Evolutionary conservation across 495 filamentous ascomycete species (phyloP), one percentile per base, ranked within the genome.

Genomic region (Talaromyces stipitatus): DNA sequence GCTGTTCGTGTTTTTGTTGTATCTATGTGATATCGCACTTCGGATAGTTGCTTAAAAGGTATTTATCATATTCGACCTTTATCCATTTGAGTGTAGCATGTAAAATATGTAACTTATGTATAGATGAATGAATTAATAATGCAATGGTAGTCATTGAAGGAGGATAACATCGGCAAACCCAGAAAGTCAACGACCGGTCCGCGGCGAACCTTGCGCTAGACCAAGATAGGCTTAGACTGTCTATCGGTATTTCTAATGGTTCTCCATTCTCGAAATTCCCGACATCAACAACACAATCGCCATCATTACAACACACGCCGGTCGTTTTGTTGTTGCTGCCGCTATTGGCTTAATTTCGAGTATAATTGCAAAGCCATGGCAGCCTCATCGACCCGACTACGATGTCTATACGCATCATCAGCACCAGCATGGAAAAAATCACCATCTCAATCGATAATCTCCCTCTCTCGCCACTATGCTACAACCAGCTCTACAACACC

Each of bases 381-480:
- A 53, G 64, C 65, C 50, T 64, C 73, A 22, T 64, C 72, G 58
- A 67, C 61, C 47, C 64, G 66, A 16, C 62, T 78, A 55, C 66
- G 74, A 58, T 64, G 62, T 36, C 55, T 78, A 33, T 70, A 69
- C 43, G 65, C 68, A 24, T 67, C 69, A 28, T 60, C 62, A n/a
- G n/a, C n/a, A 57, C 60, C 64, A 4, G 24, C 24, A 20, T 55
- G 54, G 36, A 55, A 45, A 61, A 61, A 59, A 55, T 61, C 41
- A 14, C 64, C 16, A 50, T 62, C 56, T 62, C 65, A 8, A 1
- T 60, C 1, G 50, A 56, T 29, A 23, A 62, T 52, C 30, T 57
- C 26, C 55, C 66, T 14, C 53, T 68, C 58, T 56, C 73, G 73
- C 53, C 61, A 56, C 61, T 78, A 76, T 51, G 74, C 74, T 18